These are phyloP conservation scores for Candida freyschussii DNA, from an alignment of 1,139 yeast genomes.

Conservation along the genomic window DNA sequence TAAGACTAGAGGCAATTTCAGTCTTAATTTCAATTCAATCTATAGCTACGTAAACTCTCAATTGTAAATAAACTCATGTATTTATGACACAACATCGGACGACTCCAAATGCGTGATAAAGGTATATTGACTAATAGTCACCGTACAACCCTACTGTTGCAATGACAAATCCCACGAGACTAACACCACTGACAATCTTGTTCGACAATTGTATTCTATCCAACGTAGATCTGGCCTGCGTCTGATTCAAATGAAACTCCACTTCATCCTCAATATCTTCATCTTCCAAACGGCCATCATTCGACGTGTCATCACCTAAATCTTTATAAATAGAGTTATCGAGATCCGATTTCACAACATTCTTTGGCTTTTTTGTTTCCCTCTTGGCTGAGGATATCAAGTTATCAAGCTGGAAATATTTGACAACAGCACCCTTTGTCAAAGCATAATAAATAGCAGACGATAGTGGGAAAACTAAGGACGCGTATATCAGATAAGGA, in stretches of 20 bases:
- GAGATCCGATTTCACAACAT: constrained; percentile 20
- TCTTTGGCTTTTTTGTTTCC: constrained; percentile 9
- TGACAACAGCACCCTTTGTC: constrained; percentile 7
- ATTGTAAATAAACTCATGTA: no score
- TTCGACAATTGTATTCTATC: constrained; percentile 14
- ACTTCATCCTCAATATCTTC: constrained; percentile 22
- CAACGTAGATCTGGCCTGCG: constrained; percentile 12
- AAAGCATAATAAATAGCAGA: constrained; percentile 14
- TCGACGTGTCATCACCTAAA: constrained; percentile 21
- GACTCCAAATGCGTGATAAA: no score
- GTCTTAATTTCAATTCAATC: no score
- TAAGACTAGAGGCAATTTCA: no score
- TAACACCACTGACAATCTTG: constrained; percentile 15
- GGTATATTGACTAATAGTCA: constrained; percentile 15
- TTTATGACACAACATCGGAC: no score
- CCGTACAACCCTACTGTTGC: constrained; percentile 26
- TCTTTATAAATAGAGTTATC: constrained; percentile 27
- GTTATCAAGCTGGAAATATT: constrained; percentile 7
- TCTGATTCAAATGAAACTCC: constrained; percentile 21
- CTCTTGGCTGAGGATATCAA: constrained; percentile 2
- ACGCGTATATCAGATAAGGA: constrained; percentile 33
- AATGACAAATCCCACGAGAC: constrained; percentile 20
- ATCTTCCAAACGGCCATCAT: constrained; percentile 19
- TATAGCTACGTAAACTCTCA: no score
- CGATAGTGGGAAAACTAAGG: constrained; percentile 29